A percentile compares a stretch with the other conserved stretches of the same genome.
Evolutionary conservation across 768 basidiomycete genomes (phyloP).

Genomic region (Cystobasidium onofrii): DNA sequence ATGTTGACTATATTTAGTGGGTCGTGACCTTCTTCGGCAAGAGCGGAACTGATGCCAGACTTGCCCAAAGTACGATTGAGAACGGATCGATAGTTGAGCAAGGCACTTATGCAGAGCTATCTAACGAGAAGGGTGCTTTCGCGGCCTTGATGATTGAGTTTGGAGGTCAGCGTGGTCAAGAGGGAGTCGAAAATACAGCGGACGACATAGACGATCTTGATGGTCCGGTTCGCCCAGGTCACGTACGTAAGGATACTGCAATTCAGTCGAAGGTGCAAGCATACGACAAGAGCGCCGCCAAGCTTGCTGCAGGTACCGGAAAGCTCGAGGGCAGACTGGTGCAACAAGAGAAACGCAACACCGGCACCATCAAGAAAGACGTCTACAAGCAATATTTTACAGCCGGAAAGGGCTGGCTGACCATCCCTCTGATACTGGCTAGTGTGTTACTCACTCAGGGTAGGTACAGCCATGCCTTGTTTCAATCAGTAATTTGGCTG

Average conservation of each 20-base stretch:
- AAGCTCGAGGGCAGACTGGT: conserved; percentile 66
- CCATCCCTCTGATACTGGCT: conserved; percentile 61
- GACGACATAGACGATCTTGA: conserved; percentile 42
- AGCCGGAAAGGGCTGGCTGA: conserved; percentile 58
- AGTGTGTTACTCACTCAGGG: conserved; percentile 62
- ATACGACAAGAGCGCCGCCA: conserved; percentile 43
- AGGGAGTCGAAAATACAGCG: conserved; percentile 43
- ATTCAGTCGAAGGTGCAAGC: conserved; percentile 47
- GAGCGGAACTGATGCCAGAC: background rate
- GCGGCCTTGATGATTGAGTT: conserved; percentile 67
- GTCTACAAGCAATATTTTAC: conserved; percentile 53
- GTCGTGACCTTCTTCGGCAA: background rate
- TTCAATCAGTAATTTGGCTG: conserved; percentile 45
- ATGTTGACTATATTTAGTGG: conserved; percentile 73
- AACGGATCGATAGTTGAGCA: conserved; percentile 70
- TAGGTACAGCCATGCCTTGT: conserved; percentile 54
- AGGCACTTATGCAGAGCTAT: conserved; percentile 68
- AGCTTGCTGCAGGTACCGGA: conserved; percentile 71
- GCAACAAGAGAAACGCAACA: conserved; percentile 41
- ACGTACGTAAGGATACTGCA: conserved; percentile 44
- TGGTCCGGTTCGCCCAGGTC: conserved; percentile 45
- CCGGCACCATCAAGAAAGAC: background rate
- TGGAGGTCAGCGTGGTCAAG: conserved; percentile 51
- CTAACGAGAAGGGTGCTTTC: conserved; percentile 60
- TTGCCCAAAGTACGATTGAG: conserved; percentile 51